phyloP scores from a whole-genome alignment of 2,329 filamentous ascomycete genomes.

The Phaeosphaeriaceae sp. region DNA sequence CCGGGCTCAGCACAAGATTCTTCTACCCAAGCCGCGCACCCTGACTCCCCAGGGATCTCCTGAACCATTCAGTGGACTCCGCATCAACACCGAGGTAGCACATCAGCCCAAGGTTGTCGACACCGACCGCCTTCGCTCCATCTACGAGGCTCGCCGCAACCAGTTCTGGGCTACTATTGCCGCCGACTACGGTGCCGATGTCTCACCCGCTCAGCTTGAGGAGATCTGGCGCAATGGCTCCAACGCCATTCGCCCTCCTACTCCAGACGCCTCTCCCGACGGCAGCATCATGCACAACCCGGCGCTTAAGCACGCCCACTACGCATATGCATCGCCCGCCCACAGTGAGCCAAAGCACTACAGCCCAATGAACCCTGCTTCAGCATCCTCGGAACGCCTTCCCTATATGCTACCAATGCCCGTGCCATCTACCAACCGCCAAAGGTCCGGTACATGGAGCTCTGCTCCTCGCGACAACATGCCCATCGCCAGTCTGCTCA shows the following conservation, averaged over 20 bases:
- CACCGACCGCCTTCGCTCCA: slow-evolving; percentile 69
- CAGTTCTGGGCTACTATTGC: slow-evolving; percentile 78
- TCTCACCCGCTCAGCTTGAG: slow-evolving; percentile 69
- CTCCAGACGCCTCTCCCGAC: slow-evolving; percentile 48
- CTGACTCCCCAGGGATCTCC: slow-evolving; percentile 47
- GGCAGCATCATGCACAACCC: slow-evolving; percentile 46
- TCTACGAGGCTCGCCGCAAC: slow-evolving; percentile 73
- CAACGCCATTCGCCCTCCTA: slow-evolving; percentile 43
- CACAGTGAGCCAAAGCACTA: slow-evolving; percentile 41
- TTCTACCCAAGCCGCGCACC: slow-evolving; percentile 69
- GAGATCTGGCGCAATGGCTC: slow-evolving; percentile 65
- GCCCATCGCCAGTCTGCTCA: slow-evolving; percentile 49
- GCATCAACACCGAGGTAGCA: slow-evolving; percentile 53
- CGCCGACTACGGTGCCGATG: slow-evolving; percentile 70
- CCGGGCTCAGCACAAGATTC: slow-evolving; percentile 57
- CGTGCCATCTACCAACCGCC: slow-evolving; percentile 40
- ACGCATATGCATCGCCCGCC: slow-evolving; percentile 40
- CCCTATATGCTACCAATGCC: slow-evolving; percentile 48
- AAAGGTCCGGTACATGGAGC: slow-evolving; percentile 45
- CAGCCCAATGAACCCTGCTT: slow-evolving; percentile 42
- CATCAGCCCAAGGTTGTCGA: slow-evolving; percentile 61
- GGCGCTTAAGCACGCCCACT: slow-evolving; percentile 35
- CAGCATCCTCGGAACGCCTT: slow-evolving; percentile 42
- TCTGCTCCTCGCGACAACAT: slow-evolving; percentile 46
- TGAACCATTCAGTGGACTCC: slow-evolving; percentile 49